These are phyloP conservation scores for Centaurea solstitialis DNA, from an alignment of 129 eudicot species.

Conservation along the genomic window DNA sequence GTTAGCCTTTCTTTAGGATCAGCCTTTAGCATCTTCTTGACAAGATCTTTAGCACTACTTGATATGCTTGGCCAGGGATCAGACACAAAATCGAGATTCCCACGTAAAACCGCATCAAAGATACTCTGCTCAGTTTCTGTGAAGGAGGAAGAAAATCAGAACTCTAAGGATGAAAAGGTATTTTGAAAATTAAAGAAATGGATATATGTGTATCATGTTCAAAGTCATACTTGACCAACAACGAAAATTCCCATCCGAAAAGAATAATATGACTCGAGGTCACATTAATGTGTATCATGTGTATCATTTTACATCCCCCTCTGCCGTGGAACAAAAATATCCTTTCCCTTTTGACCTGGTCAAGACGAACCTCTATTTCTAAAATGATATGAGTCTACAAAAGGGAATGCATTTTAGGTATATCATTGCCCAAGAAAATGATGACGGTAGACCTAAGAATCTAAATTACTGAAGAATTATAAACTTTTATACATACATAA, in stretches of 20 bases:
- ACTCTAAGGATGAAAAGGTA: not conserved
- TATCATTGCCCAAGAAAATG: not conserved
- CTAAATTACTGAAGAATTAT: not conserved
- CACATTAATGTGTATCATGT: not conserved
- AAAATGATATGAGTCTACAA: not conserved
- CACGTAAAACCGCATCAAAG: slow-evolving; percentile 83
- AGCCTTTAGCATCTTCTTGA: slow-evolving; percentile 76
- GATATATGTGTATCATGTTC: not conserved
- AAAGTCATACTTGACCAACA: not conserved
- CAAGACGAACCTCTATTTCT: not conserved
- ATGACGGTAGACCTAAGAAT: not conserved
- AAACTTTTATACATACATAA: not conserved
- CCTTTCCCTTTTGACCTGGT: not conserved
- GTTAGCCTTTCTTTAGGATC: slow-evolving; percentile 87
- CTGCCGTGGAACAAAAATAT: not conserved
- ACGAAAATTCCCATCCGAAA: not conserved
- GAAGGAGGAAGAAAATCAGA: slow-evolving; percentile 13
- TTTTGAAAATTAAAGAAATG: not conserved
- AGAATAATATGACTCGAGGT: not conserved
- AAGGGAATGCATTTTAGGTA: not conserved
- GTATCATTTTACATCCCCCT: not conserved
- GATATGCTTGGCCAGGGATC: slow-evolving; percentile 99
- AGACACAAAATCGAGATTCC: slow-evolving; percentile 87
- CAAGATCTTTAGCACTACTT: slow-evolving; percentile 94
- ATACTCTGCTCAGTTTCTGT: slow-evolving; percentile 88